phyloP scores from a whole-genome alignment of 108 stramenopile genomes.

The Cylindrotheca closterium region DNA sequence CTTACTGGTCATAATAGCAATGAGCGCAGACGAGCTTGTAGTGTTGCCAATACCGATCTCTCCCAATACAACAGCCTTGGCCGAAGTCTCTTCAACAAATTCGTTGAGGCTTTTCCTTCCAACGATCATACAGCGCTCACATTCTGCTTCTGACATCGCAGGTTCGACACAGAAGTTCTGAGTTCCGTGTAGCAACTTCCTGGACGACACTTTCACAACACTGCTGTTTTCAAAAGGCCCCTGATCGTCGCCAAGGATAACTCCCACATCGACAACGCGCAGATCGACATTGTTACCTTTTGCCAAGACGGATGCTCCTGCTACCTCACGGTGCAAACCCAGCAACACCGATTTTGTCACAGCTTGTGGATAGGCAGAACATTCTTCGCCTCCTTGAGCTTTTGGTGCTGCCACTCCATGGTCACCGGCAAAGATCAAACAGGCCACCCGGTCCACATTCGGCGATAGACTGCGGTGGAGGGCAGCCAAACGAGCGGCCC shows the following conservation, averaged over 20 bases:
- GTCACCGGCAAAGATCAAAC: conserved; percentile 78
- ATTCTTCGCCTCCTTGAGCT: conserved; percentile 64
- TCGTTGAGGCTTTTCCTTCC: conserved; percentile 39
- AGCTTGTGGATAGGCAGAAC: conserved; percentile 67
- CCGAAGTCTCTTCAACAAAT: conserved; percentile 20
- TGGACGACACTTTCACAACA: conserved; percentile 33
- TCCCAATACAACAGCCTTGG: conserved; percentile 53
- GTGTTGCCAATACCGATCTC: conserved; percentile 90
- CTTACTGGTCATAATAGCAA: conserved; percentile 54
- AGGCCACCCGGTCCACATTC: conserved; percentile 24
- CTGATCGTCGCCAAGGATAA: conserved; percentile 24
- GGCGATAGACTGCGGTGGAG: conserved; percentile 50
- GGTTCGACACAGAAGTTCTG: conserved; percentile 53
- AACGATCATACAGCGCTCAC: conserved; percentile 33
- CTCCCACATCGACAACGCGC: conserved; percentile 74
- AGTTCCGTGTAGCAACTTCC: conserved; percentile 50
- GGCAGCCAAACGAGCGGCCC: conserved; percentile 59
- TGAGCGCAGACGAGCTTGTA: conserved; percentile 61
- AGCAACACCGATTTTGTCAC: conserved; percentile 60
- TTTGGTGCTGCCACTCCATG: conserved; percentile 63
- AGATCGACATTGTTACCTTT: conserved; percentile 43
- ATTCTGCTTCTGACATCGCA: conserved; percentile 65
- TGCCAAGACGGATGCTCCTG: conserved; percentile 71
- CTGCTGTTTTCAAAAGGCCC: conserved; percentile 14
- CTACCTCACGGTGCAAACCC: conserved; percentile 54